Conservation (phyloP, 345 rosid genomes). For the Gynandropsis gynandra region DNA sequence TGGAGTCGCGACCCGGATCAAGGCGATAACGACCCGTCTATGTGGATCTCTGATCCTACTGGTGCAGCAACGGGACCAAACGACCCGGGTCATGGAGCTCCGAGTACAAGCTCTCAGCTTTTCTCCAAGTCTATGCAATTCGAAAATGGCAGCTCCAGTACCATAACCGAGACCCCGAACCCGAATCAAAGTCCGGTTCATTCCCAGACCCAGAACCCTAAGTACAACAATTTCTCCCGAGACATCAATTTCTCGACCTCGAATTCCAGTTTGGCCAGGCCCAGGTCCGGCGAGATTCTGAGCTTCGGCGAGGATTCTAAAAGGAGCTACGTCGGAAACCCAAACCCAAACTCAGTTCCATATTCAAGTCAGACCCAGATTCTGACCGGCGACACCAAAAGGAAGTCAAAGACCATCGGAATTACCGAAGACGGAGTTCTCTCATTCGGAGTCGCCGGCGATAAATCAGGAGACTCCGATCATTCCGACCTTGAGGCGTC, state of each 20-base stretch:
- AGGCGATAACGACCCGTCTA: constrained; percentile 77
- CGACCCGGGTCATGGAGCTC: constrained; percentile 21
- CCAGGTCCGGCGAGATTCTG: constrained; percentile 70
- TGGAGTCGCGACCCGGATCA: constrained; percentile 60
- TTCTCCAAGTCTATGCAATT: constrained; percentile 31
- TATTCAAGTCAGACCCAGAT: constrained; percentile 42
- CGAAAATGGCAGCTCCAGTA: constrained; percentile 36
- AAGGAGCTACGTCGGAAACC: constrained; percentile 29
- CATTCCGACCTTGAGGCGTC: constrained; percentile 95
- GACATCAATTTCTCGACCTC: constrained; percentile 73
- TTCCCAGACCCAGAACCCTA: constrained; percentile 26
- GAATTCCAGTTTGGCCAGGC: constrained; percentile 46
- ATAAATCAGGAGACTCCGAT: constrained; percentile 78
- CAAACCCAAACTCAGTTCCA: constrained; percentile 31
- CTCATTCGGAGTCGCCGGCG: constrained; percentile 66
- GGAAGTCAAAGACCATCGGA: constrained; percentile 43
- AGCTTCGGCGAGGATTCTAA: constrained; percentile 67
- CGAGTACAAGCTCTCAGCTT: constrained; percentile 28
- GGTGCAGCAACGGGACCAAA: constrained; percentile 26
- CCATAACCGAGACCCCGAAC: constrained; percentile 28
- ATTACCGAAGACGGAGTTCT: constrained; percentile 61
- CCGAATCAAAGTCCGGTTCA: constrained; percentile 25
- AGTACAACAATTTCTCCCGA: constrained; percentile 29
- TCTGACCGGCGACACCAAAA: constrained; percentile 44
- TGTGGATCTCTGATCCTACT: constrained; percentile 71